Conservation (phyloP, 2,329 filamentous ascomycete genomes). For the Monilinia aucupariae region DNA sequence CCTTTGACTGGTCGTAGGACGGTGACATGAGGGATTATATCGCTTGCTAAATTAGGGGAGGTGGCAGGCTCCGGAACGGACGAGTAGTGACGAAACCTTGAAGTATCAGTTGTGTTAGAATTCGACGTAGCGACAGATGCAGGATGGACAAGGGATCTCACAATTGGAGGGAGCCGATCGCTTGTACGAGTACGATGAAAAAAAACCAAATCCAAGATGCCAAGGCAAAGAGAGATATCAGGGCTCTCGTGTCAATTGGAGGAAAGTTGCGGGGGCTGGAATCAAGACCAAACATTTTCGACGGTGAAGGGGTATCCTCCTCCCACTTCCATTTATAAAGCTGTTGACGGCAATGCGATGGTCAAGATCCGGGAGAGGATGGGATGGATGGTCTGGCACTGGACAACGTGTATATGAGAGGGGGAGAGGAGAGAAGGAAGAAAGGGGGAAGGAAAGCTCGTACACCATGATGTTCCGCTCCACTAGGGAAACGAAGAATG, state of each 20-base stretch:
- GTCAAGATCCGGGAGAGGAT: too few relatives aligned
- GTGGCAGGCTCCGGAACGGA: constrained; percentile 44
- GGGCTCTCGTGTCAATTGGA: constrained; percentile 23
- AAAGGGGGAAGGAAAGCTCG: too few relatives aligned
- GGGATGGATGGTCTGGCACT: too few relatives aligned
- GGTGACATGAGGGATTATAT: constrained; percentile 73
- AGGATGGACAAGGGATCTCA: constrained; percentile 30
- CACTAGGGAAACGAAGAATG: too few relatives aligned
- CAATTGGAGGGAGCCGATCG: constrained; percentile 53
- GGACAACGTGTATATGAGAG: background rate
- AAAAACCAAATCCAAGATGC: constrained; percentile 49
- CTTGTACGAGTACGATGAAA: constrained; percentile 49
- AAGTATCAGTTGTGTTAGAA: constrained; percentile 3
- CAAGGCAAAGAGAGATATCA: constrained; percentile 38
- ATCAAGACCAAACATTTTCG: background rate
- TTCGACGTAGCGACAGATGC: background rate
- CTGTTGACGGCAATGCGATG: background rate
- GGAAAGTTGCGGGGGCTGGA: background rate
- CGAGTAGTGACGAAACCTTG: constrained; percentile 51
- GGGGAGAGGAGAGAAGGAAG: too few relatives aligned
- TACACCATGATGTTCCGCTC: too few relatives aligned
- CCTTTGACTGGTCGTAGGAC: constrained; percentile 92
- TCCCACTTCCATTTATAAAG: background rate
- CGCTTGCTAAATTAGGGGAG: constrained; percentile 45
- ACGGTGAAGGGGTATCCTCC: background rate